Conservation (phyloP, 257 asterid genomes). For the Paulownia fortunei region DNA sequence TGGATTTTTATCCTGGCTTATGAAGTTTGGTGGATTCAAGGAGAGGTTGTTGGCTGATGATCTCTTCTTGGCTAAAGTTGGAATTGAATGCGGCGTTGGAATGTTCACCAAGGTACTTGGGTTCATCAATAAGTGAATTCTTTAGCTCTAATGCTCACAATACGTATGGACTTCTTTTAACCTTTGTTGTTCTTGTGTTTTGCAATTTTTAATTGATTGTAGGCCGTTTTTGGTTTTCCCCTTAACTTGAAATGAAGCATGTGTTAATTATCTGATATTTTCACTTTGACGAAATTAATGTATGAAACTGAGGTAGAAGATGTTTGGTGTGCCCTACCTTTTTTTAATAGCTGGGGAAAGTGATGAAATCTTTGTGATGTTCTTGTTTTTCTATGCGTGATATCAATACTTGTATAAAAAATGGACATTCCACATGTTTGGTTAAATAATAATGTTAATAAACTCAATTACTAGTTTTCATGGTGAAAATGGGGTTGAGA, state of each 20-base stretch:
- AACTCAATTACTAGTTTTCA: neutral
- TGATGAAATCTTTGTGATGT: neutral
- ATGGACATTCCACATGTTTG: neutral
- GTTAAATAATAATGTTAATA: neutral
- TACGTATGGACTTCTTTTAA: neutral
- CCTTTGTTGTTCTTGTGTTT: neutral
- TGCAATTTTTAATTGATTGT: neutral
- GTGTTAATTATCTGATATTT: neutral
- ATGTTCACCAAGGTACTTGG: conserved; percentile 81
- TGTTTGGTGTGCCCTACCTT: neutral
- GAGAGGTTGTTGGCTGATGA: conserved; percentile 97
- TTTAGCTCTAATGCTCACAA: neutral
- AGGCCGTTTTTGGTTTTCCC: neutral
- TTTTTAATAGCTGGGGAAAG: neutral
- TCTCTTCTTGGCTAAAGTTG: conserved; percentile 86
- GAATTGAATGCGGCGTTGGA: conserved; percentile 95
- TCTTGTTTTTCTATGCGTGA: neutral
- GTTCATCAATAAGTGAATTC: neutral
- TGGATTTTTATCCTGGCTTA: conserved; percentile 68
- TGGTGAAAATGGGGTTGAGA: neutral
- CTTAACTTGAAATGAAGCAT: neutral
- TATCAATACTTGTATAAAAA: neutral
- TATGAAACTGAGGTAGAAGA: neutral
- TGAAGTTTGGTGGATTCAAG: conserved; percentile 87
- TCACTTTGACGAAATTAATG: neutral